Base-by-base conservation (phyloP, 83 land plant species). In the Isoetes engelmannii region DNA sequence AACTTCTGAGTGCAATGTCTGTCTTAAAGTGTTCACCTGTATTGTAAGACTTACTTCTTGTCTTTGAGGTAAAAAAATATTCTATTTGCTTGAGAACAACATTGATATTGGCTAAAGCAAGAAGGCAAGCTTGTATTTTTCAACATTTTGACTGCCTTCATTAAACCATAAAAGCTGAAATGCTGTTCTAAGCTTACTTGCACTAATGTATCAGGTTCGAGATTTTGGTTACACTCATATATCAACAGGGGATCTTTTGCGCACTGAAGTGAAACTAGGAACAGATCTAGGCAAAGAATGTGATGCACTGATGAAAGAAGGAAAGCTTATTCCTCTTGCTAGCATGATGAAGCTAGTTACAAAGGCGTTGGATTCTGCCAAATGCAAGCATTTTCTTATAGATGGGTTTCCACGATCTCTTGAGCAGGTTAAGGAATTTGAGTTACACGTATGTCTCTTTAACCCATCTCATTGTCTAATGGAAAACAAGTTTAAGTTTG, bases 201-300 rank as follows among this genome's bases (percentile, higher is more conserved):
- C 37, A 28, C 37, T 28, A 28, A 28, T 28, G 37, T 28, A 28
- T 28, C 37, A 28, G 37, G 37, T 28, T 28, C 37, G 37, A 49
- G 81, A 79, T 56, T 74, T 74, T 51, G 81, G 81, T 1, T 74
- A 68, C 44, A 48, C 71, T 50, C 81, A 79, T 65, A 15, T 79
- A 7, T 79, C 81, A 42, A 45, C 74, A n/a, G 81, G 81, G 4
- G 81, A 79, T 50, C 20, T 79, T 47, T 47, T 79, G 21, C 44
- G 81, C 5, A 69, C 68, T 13, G 81, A 79, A 57, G 78, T 79
- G n/a, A 69, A 69, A 70, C 48, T 71, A 12, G 78, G 78, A 20
- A 51, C 74, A 5, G 62, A 65, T 15, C 47, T 70, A 5, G 81
- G 81, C 8, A 69, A 59, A 9, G 54, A 69, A 48, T 70, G 74